These are phyloP conservation scores for Lachnellula cervina DNA, from an alignment of 2,329 filamentous ascomycete genomes.

Conservation along the genomic window DNA sequence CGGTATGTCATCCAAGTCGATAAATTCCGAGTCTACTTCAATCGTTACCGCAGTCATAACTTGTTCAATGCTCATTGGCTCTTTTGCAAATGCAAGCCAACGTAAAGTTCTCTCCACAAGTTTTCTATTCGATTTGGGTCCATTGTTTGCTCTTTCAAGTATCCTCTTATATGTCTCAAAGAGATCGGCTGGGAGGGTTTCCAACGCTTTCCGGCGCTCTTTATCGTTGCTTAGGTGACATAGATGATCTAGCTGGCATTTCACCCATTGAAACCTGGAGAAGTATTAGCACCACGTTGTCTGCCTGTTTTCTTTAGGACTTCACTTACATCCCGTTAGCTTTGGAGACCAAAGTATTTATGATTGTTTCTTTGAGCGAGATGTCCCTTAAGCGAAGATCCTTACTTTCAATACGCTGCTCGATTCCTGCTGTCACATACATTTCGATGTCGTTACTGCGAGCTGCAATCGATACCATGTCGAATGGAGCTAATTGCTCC, in stretches of 20 bases:
- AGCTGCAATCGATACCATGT: conserved; percentile 10
- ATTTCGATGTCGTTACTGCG: conserved; percentile 19
- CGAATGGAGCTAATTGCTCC: background rate
- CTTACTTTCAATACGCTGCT: conserved; percentile 5
- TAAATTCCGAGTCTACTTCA: too few species aligned
- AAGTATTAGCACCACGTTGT: background rate
- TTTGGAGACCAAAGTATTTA: background rate
- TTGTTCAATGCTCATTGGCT: background rate
- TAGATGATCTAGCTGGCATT: conserved; percentile 27
- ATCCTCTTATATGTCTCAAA: conserved; percentile 26
- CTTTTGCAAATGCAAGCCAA: background rate
- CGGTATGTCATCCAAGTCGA: too few species aligned
- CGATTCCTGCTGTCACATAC: conserved; percentile 21
- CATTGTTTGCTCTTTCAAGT: conserved; percentile 11
- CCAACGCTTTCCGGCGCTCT: conserved; percentile 10
- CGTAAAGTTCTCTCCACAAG: background rate
- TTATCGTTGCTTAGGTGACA: background rate
- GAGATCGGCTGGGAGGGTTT: conserved; percentile 17
- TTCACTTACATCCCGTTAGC: background rate
- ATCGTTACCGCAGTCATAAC: too few species aligned
- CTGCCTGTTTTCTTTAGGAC: background rate
- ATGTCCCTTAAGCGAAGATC: too few species aligned
- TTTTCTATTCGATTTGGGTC: background rate
- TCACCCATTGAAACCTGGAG: conserved; percentile 27
- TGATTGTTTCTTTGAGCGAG: background rate